Percentiles rank a stretch among this genome's conserved stretches.
phyloP scores from a whole-genome alignment of 441 rosid species.

The Manihot esculenta region DNA sequence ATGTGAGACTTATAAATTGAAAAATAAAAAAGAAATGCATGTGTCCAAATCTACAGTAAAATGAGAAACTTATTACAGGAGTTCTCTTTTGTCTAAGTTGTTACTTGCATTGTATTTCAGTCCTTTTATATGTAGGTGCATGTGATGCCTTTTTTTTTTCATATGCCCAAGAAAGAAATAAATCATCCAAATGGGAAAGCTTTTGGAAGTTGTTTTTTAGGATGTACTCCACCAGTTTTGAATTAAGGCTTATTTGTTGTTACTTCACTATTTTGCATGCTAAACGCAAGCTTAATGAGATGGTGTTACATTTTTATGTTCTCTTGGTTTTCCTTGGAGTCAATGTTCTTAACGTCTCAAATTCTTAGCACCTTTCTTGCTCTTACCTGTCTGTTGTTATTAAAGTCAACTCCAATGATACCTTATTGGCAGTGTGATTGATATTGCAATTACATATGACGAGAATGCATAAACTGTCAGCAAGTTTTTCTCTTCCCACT shows the following conservation, averaged over 20 bases:
- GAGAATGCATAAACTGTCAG: neutral
- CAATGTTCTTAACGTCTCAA: neutral
- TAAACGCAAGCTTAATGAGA: no score
- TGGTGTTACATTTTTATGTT: neutral
- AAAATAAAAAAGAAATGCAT: neutral
- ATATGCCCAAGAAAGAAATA: neutral
- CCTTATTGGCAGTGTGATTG: neutral
- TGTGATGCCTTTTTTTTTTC: neutral
- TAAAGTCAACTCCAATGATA: neutral
- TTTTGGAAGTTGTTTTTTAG: neutral
- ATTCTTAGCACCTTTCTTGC: neutral
- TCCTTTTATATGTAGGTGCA: no score
- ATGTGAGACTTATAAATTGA: neutral
- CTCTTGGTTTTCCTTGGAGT: neutral
- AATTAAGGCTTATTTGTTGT: no score
- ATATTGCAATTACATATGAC: neutral
- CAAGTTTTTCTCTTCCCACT: neutral
- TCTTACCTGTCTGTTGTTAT: neutral
- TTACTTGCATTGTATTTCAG: conserved; percentile 12
- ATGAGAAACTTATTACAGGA: neutral
- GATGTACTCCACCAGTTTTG: neutral
- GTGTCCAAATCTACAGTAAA: neutral
- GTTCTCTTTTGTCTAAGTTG: neutral
- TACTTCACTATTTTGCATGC: no score
- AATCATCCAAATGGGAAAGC: neutral